Evolutionary conservation across 495 filamentous ascomycete genomes (phyloP), one percentile per base, ranked within the genome.

Genomic region (Penicillium canescens): DNA sequence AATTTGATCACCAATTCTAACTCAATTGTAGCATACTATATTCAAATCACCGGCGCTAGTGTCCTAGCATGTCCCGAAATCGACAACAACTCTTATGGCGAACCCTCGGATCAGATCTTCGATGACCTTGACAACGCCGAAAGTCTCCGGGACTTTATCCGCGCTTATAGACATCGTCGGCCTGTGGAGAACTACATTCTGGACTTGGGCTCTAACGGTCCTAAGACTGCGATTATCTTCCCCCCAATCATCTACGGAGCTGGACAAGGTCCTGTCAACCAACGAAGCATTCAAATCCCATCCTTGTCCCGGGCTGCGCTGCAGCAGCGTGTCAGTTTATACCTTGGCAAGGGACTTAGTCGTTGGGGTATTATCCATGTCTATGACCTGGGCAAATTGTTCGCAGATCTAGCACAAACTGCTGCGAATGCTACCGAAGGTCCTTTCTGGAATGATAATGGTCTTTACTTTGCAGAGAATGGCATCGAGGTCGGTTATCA

Each of bases 131-230:
- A 51, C 21, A 51, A 51, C 18, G 38, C 18, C 31, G 20, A 12
- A 36, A 28, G 16, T 24, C 48, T 51, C 3, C 48, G 38, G 9
- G 16, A 24, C 5, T 34, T 51, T 9, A 51, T 51, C 8, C 39
- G 48, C 11, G 8, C 26, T 3, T 51, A 51, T 13, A 51, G 35
- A 33, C 13, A 24, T 20, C 48, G 38, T 21, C 38, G 48, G 11
- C 38, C 42, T 11, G 48, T 42, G 7, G 48, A 51, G 20, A 51
- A 51, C 28, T 51, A 42, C 38, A 51, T 51, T 33, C 48, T 51
- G 18, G 48, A 51, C 48, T 23, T 51, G 8, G 48, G 48, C 6
- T 35, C 39, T 14, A 10, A 13, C 26, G 48, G 48, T n/a, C 48
- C 48, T 3, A 51, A 51, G 28, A 51, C 48, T 11, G 48, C 48